Evolutionary conservation across 768 basidiomycete genomes (phyloP).

Genomic region (Lactarius trivialis): DNA sequence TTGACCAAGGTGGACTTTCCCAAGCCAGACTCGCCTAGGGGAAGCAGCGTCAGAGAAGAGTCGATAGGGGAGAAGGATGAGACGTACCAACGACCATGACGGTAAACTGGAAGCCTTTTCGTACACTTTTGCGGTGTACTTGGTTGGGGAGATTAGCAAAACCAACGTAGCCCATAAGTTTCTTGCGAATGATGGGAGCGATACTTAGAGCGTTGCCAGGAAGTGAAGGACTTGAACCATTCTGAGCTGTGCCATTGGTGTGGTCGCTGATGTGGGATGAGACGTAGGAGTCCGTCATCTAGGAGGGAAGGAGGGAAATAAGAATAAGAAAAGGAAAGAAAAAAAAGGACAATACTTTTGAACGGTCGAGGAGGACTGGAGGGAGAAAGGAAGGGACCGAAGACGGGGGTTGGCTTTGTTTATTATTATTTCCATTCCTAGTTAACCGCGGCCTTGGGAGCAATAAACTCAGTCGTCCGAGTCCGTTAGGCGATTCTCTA

Average conservation of each 20-base stretch:
- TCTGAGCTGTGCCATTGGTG: constrained; percentile 53
- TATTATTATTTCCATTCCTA: constrained; percentile 30
- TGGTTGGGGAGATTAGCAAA: constrained; percentile 99
- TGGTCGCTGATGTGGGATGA: constrained; percentile 62
- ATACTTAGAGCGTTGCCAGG: constrained; percentile 27
- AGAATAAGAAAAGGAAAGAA: constrained; percentile 24
- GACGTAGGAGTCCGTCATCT: constrained; percentile 74
- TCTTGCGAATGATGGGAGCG: constrained; percentile 64
- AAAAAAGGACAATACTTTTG: constrained; percentile 25
- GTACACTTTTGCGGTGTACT: constrained; percentile 95
- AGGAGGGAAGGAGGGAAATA: constrained; percentile 24
- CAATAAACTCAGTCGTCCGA: constrained; percentile 30
- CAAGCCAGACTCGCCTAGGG: constrained; percentile 91
- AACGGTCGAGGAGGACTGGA: constrained; percentile 45
- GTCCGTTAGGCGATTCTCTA: neutral
- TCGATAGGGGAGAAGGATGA: constrained; percentile 13
- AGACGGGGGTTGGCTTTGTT: constrained; percentile 30
- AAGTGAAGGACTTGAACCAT: constrained; percentile 60
- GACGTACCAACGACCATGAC: constrained; percentile 96
- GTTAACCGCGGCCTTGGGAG: constrained; percentile 48
- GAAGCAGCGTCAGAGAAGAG: neutral
- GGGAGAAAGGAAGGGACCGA: constrained; percentile 37
- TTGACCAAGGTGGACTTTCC: constrained; percentile 99
- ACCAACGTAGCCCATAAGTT: constrained; percentile 91
- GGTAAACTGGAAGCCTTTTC: constrained; percentile 99